phyloP scores from a whole-genome alignment of 257 asterid genomes.

The Fraxinus pennsylvanica region DNA sequence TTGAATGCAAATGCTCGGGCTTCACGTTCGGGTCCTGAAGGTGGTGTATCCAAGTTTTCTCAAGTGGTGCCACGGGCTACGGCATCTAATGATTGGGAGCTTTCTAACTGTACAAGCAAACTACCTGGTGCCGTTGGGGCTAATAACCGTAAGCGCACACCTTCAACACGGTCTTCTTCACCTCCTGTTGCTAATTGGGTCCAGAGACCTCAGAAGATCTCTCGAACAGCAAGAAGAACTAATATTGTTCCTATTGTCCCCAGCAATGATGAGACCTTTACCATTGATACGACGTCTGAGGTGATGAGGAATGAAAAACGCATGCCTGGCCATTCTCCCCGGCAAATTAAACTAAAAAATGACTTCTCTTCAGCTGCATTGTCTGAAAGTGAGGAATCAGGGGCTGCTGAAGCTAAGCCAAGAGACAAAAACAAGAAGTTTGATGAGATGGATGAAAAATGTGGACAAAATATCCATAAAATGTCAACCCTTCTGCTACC shows the following conservation, averaged over 20 bases:
- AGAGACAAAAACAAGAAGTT: slow-evolving; percentile 61
- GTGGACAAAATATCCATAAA: slow-evolving; percentile 69
- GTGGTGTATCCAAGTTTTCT: slow-evolving; percentile 63
- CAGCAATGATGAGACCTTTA: slow-evolving; percentile 55
- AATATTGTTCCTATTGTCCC: slow-evolving; percentile 67
- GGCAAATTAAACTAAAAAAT: slow-evolving; percentile 59
- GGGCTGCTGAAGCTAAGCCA: slow-evolving; percentile 65
- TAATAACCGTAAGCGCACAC: slow-evolving; percentile 69
- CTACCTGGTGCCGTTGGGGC: slow-evolving; percentile 56
- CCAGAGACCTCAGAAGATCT: slow-evolving; percentile 81
- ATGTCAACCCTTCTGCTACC: slow-evolving; percentile 76
- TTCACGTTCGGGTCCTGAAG: slow-evolving; percentile 69
- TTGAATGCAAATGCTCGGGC: slow-evolving; percentile 66
- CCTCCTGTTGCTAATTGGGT: slow-evolving; percentile 87
- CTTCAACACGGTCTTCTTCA: slow-evolving; percentile 73
- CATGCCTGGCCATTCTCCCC: slow-evolving; percentile 65
- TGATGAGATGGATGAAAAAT: slow-evolving; percentile 62
- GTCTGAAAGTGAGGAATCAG: slow-evolving; percentile 89
- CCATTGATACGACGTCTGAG: slow-evolving; percentile 46
- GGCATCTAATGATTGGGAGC: slow-evolving; percentile 78
- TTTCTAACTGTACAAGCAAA: slow-evolving; percentile 73
- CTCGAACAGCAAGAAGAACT: slow-evolving; percentile 82
- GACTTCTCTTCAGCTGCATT: slow-evolving; percentile 68
- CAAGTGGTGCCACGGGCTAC: slow-evolving; percentile 57
- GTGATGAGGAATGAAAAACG: slow-evolving; percentile 54